These are phyloP conservation scores for Exobasidium cylindrosporum DNA, from an alignment of 1,284 basidiomycete species.

Conservation along the genomic window DNA sequence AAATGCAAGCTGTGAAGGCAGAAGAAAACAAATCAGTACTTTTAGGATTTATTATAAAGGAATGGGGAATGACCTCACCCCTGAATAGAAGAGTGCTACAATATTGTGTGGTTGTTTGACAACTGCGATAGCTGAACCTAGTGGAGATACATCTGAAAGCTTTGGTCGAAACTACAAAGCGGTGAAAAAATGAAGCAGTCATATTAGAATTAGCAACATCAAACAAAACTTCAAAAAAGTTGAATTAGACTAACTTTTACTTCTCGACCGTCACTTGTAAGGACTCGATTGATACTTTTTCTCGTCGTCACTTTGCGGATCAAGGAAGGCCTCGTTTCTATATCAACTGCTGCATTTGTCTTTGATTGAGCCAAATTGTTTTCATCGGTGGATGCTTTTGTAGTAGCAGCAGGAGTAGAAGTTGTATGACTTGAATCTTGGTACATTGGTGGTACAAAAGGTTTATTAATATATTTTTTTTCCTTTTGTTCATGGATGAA, in stretches of 20 bases:
- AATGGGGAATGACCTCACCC: no score
- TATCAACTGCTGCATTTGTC: neutral
- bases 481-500: no score
- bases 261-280: constrained; percentile 16
- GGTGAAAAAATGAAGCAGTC: neutral
- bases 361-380: neutral
- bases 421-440: neutral
- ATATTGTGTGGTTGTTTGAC: constrained; percentile 27
- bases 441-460: neutral
- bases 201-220: neutral
- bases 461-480: neutral
- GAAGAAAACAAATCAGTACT: neutral
- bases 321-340: neutral
- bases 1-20: constrained; percentile 15
- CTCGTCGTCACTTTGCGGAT: constrained; percentile 2
- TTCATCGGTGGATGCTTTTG: neutral
- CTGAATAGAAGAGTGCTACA: constrained; percentile 16
- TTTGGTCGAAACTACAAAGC: constrained; percentile 18
- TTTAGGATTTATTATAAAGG: no score
- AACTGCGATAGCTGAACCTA: constrained; percentile 11
- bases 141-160: constrained; percentile 21
- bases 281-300: constrained; percentile 11
- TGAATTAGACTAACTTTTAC: constrained; percentile 13
- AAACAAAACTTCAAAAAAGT: neutral
- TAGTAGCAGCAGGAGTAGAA: neutral